These are phyloP conservation scores for Dendrostoma leiphaemia DNA, from an alignment of 2,329 filamentous ascomycete genomes.

Conservation along the genomic window DNA sequence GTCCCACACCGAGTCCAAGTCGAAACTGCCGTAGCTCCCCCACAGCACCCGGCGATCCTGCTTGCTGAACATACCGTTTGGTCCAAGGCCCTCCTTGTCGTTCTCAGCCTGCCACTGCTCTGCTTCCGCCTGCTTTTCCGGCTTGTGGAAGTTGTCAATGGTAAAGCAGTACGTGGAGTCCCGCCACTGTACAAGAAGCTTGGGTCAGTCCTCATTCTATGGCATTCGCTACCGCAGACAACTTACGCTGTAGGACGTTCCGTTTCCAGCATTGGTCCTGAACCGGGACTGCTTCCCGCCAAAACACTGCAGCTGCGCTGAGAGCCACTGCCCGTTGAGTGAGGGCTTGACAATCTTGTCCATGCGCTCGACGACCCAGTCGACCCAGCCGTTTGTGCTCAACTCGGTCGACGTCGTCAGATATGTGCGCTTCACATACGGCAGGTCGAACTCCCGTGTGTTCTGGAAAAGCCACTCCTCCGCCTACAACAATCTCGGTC, in stretches of 20 bases:
- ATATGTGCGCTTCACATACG: slow-evolving; percentile 47
- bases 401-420: slow-evolving; percentile 41
- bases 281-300: slow-evolving; percentile 44
- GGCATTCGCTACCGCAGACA: not conserved
- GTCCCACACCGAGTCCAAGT: slow-evolving; percentile 33
- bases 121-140: slow-evolving; percentile 31
- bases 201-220: not conserved
- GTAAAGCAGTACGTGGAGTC: slow-evolving; percentile 38
- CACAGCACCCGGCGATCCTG: slow-evolving; percentile 37
- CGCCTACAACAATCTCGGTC: slow-evolving; percentile 22
- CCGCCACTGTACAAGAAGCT: slow-evolving; percentile 31
- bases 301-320: slow-evolving; percentile 43
- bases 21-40: slow-evolving; percentile 37
- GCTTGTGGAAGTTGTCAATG: slow-evolving; percentile 44
- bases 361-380: slow-evolving; percentile 35
- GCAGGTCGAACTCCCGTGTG: slow-evolving; percentile 44
- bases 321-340: slow-evolving; percentile 37
- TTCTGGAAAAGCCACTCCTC: slow-evolving; percentile 45
- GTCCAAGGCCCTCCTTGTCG: slow-evolving; percentile 26
- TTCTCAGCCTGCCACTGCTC: slow-evolving; percentile 42
- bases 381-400: slow-evolving; percentile 36
- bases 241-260: slow-evolving; percentile 39
- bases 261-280: slow-evolving; percentile 38
- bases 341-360: slow-evolving; percentile 34
- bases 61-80: slow-evolving; percentile 33